Conservation (phyloP, 331 rosid genomes). For the Malus hybrid region DNA sequence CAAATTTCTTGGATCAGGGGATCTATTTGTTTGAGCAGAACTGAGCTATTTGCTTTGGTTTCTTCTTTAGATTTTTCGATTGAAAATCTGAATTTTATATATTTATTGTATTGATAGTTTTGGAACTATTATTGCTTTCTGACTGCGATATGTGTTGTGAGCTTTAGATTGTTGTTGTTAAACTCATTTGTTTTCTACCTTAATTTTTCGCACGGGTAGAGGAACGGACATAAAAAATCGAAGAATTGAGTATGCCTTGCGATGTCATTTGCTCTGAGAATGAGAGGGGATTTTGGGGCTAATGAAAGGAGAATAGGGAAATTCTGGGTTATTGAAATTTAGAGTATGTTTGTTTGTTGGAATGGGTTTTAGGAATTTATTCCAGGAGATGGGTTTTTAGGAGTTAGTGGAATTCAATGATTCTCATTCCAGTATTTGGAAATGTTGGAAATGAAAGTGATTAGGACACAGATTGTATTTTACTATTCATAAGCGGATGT, state of each 20-base stretch:
- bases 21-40: not conserved
- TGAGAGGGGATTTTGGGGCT: not conserved
- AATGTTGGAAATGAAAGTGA: not conserved
- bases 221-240: not conserved
- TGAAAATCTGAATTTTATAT: not conserved
- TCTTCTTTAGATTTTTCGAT: not conserved
- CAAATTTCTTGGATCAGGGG: not conserved
- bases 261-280: not conserved
- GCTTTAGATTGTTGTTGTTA: not conserved
- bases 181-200: not conserved
- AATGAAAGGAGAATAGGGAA: not conserved
- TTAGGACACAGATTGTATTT: not conserved
- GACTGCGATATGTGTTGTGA: not conserved
- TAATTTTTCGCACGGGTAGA: not conserved
- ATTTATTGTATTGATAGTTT: too few relatives aligned
- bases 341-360: not conserved
- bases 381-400: not conserved
- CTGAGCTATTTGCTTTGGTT: not conserved
- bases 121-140: not conserved
- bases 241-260: not conserved
- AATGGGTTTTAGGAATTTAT: not conserved
- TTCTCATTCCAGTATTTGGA: not conserved
- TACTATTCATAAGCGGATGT: not conserved
- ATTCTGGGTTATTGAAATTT: not conserved
- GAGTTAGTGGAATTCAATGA: not conserved